These are phyloP conservation scores for Globisporangium iwayamae DNA, from an alignment of 352 stramenopile genomes.

Conservation along the genomic window DNA sequence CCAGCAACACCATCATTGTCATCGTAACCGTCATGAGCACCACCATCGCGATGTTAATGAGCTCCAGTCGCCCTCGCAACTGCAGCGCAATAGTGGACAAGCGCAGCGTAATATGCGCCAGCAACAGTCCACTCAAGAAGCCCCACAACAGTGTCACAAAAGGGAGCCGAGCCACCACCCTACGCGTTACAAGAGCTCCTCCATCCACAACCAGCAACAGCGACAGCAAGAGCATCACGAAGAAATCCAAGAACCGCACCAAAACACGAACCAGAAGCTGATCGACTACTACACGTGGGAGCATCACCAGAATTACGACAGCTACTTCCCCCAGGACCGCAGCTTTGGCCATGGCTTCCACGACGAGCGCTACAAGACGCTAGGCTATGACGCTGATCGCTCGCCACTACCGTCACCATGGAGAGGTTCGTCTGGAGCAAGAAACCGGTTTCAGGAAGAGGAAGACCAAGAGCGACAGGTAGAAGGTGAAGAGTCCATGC, in stretches of 20 bases:
- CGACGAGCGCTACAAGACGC: slow-evolving; percentile 4
- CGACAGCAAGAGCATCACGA: neutral
- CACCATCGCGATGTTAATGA: neutral
- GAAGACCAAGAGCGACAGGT: neutral
- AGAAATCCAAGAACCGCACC: neutral
- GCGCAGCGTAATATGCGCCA: neutral
- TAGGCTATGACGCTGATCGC: neutral
- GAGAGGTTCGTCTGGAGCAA: neutral
- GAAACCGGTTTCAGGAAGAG: slow-evolving; percentile 1
- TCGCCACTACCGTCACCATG: slow-evolving; percentile 1
- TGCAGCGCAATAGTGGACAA: neutral
- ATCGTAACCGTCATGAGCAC: slow-evolving; percentile 11
- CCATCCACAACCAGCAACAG: slow-evolving; percentile 16
- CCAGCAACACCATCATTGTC: slow-evolving; percentile 13
- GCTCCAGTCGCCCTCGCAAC: neutral
- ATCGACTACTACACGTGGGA: slow-evolving; percentile 14
- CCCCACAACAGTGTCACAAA: neutral
- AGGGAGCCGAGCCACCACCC: slow-evolving; percentile 1
- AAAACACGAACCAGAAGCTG: neutral
- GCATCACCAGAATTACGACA: slow-evolving; percentile 3
- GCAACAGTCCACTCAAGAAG: neutral
- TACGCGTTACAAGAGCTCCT: neutral
- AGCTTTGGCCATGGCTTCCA: slow-evolving; percentile 1
- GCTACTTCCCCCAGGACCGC: neutral
- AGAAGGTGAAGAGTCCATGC: neutral